A percentile compares a stretch with the other conserved stretches of the same genome.
phyloP scores from a whole-genome alignment of 2,329 filamentous ascomycete genomes.

The Ophiostoma piceae region DNA sequence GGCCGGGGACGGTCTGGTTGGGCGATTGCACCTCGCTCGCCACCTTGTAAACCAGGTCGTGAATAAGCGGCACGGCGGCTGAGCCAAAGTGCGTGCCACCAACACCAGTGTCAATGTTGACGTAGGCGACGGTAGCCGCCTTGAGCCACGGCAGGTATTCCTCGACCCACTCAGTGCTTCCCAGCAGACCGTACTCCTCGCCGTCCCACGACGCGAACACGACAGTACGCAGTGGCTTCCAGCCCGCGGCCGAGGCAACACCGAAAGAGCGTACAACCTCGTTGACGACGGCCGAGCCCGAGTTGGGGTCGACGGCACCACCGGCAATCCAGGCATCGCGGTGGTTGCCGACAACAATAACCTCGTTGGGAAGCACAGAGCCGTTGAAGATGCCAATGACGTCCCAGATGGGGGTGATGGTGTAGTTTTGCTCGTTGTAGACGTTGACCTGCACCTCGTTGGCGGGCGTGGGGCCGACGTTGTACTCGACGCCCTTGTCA shows the following conservation, averaged over 20 bases:
- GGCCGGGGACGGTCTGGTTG: constrained; percentile 65
- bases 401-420: constrained; percentile 79
- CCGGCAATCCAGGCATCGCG: constrained; percentile 69
- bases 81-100: constrained; percentile 59
- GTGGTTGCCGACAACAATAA: constrained; percentile 80
- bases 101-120: constrained; percentile 78
- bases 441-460: constrained; percentile 61
- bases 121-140: constrained; percentile 67
- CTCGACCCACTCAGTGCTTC: constrained; percentile 90
- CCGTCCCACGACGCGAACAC: constrained; percentile 82
- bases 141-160: constrained; percentile 79
- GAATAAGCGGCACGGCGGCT: constrained; percentile 68
- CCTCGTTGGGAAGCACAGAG: constrained; percentile 68
- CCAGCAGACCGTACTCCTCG: constrained; percentile 80
- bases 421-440: constrained; percentile 74
- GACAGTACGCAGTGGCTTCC: constrained; percentile 83
- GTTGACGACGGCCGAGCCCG: constrained; percentile 72
- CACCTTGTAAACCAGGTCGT: constrained; percentile 65
- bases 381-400: constrained; percentile 91
- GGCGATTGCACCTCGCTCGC: constrained; percentile 60
- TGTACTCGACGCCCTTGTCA: constrained; percentile 79
- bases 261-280: constrained; percentile 73
- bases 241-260: constrained; percentile 61
- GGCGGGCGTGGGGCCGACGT: constrained; percentile 75
- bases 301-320: constrained; percentile 75